Percentiles rank a stretch among this genome's conserved stretches.
Conservation (phyloP, 1,284 basidiomycete genomes). For the Ustilago sp. region DNA sequence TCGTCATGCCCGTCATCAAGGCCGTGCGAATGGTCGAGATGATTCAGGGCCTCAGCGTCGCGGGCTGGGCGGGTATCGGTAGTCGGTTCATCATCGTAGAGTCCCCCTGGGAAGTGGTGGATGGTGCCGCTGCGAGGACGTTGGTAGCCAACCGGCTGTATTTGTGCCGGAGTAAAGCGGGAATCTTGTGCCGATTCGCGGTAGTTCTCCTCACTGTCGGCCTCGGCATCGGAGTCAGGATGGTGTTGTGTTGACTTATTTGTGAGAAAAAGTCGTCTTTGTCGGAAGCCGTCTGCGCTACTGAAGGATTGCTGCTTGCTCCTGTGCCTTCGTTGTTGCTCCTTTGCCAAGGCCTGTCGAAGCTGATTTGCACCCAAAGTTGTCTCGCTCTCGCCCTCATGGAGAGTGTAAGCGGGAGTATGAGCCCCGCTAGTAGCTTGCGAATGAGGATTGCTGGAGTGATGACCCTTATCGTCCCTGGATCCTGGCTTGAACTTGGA, state of each 20-base stretch:
- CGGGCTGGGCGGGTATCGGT: slow-evolving; percentile 8
- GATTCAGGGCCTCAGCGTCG: neutral
- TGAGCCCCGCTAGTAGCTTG: slow-evolving; percentile 24
- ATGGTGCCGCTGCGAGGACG: slow-evolving; percentile 16
- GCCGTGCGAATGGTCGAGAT: neutral
- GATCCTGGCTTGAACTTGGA: slow-evolving; percentile 32
- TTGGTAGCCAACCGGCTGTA: slow-evolving; percentile 10
- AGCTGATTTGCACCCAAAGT: slow-evolving; percentile 13
- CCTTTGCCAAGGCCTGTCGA: slow-evolving; percentile 22
- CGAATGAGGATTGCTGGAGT: slow-evolving; percentile 2
- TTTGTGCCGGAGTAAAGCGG: slow-evolving; percentile 10
- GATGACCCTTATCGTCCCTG: slow-evolving; percentile 10
- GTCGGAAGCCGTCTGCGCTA: slow-evolving; percentile 24
- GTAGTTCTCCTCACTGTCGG: slow-evolving; percentile 3
- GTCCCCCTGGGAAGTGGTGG: slow-evolving; percentile 42
- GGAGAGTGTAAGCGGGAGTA: neutral
- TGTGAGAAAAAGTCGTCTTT: slow-evolving; percentile 15
- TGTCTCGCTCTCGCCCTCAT: slow-evolving; percentile 1
- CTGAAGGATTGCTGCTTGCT: slow-evolving; percentile 18
- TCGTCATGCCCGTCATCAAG: slow-evolving; percentile 1
- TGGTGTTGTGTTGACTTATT: slow-evolving; percentile 9
- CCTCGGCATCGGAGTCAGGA: slow-evolving; percentile 19
- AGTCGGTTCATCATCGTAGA: slow-evolving; percentile 22
- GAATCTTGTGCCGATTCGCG: slow-evolving; percentile 1
- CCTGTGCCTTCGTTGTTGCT: slow-evolving; percentile 19